Base-by-base conservation (phyloP, 495 filamentous ascomycete genomes). In the Acidiella bohemica region DNA sequence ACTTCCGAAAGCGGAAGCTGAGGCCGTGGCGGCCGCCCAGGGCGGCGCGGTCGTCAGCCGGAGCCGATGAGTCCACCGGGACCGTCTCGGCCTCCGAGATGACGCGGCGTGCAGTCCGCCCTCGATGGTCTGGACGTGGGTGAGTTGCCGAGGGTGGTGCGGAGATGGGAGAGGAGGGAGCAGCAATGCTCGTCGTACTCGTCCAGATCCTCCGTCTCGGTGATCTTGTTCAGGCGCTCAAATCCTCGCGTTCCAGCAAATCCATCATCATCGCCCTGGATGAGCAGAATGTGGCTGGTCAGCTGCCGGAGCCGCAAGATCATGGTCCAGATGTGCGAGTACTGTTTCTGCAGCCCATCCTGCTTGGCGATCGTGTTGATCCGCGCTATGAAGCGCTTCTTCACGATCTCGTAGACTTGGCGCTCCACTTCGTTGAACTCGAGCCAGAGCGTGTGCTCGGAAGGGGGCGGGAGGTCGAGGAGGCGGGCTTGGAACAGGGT, bases 401-500 rank as follows among this genome's bases (percentile, higher is more conserved):
- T 24, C 5, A 75, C 62, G 22, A 61, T 59, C 1, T 65, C 42
- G 27, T 78, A 76, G 17, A 78, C 45, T 3, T 46, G 49, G 5
- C 57, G 44, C 49, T 80, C 73, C 1, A 72, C 60, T 0, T 42
- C 29, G 36, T 59, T 68, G 43, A 73, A 65, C 5, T 70, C 41
- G 3, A 67, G 31, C n/a, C 29, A 23, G 3, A 65, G 36, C 0
- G 54, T 63, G n/a, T 36, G 33, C 24, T 67, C 51, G 11, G 46
- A 51, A 1, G 55, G 44, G 18, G 54, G 42, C 0, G 78, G 78
- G 0, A 81, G 58, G 3, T 61, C 61, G 3, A 83, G 43, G 3
- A 83, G 63, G 0, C 72, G 71, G 1, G 59, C 51, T 13, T 64
- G 60, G 38, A 81, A 67, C 16, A 81, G 55, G 0, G 54, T 56